Base-by-base conservation (phyloP, 2,329 filamentous ascomycete species). In the Pseudophaeomoniella oleicola region DNA sequence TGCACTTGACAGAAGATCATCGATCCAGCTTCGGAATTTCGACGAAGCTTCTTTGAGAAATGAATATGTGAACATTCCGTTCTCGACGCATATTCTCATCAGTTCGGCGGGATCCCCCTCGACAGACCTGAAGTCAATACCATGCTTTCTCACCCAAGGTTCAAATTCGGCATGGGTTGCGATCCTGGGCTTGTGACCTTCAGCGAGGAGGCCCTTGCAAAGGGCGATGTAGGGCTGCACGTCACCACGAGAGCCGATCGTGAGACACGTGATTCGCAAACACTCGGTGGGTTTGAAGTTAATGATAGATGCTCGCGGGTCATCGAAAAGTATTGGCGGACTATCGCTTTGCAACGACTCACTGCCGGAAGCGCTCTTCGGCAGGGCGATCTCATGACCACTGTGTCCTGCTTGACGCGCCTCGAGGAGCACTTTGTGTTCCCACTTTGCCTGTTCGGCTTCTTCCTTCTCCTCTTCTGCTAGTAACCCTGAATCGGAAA, bases 151-250 rank as follows among this genome's bases (percentile, higher is more conserved):
- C 32, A 98, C 74, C 87, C 88, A 98, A 11, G 67, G 71, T 48
- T 81, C 78, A 50, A 98, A 98, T 55, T 96, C 88, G 16, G 67
- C 69, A 54, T 98, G 90, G 0, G 90, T 96, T 9, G 88, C 90
- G 48, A 98, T 98, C 43, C 75, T 78, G 12, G 81, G 72, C 42
- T 71, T 75, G 57, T 98, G 90, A 1, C 90, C 90, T 47, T 98
- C 87, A 0, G 79, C 81, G 30, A 92, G 58, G 2, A 98, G 64
- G 1, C 83, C 85, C 53, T 94, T 94, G 62, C 90, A 94, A 1
- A 98, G 66, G 0, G 90, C 86, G 54, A 98, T 96, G 54, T 96
- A 98, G 1, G 90, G 90, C 55, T 98, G 90, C 3, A 98, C 88
- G 53, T 98, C 90, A 16, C 90, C 90, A 40, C 90, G 73, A 10